Evolutionary conservation across 225 moss, liverwort and hornwort species (phyloP), one percentile per base, ranked within the genome.

Genomic region (Bryum argenteum): DNA sequence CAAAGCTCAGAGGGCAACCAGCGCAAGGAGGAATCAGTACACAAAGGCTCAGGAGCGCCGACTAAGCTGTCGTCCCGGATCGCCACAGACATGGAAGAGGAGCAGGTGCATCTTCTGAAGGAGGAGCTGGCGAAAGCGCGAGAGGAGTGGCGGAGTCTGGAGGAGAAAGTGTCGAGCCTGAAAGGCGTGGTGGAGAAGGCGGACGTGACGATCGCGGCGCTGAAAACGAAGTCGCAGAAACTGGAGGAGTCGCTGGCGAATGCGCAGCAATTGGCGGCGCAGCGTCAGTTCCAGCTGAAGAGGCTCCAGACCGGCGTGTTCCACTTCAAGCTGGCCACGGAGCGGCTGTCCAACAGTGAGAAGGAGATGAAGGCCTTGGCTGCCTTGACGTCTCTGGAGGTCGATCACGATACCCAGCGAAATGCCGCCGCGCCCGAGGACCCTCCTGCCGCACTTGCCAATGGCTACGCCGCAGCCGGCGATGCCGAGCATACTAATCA

Each of bases 261-360:
- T 54, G 81, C 87, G 17, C 65, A 79, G 43, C 76, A 76, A 17
- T 40, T 79, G 65, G 79, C 84, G 1, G 58, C 68, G 6, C 81
- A 84, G 51, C 84, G 87, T 5, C 87, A 87, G 71, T 76, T 74
- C 63, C 87, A 87, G 79, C 81, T 87, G 37, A 84, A 77, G 69
- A 50, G 81, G 14, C 82, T 87, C 52, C 84, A 87, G 74, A 58
- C 72, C 9, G 81, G 87, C 53, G 79, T 84, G 28, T 79, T 79
- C 71, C 87, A 84, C 59, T 87, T 71, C 68, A 87, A 84, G 82
- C 54, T 81, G 10, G 84, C 79, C 57, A 69, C 76, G 11, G 87
- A 87, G 71, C 74, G 81, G 17, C 84, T 87, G 8, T 56, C 81
- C 42, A 87, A 52, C 55, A 84, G 84, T 69, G 81, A 87, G 77